Percentiles rank a stretch among this genome's conserved stretches.
Evolutionary conservation across 1,139 yeast genomes (phyloP).

Genomic region (Trichomonascaceae sp.): DNA sequence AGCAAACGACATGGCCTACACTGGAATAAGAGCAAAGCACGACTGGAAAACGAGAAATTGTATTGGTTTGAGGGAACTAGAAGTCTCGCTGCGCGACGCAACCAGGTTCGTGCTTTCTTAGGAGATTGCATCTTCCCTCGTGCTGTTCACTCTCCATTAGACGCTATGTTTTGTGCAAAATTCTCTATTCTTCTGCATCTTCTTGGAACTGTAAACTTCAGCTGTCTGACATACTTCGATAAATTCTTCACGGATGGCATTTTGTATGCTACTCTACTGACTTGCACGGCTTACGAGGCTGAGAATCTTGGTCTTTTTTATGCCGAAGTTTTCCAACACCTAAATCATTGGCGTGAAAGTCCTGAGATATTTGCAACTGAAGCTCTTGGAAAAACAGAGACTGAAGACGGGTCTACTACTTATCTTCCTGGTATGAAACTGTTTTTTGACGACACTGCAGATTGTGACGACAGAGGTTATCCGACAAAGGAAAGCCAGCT

Average conservation of each 20-base stretch:
- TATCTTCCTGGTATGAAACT: conserved; percentile 26
- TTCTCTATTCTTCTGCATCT: conserved; percentile 51
- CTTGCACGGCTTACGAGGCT: conserved; percentile 71
- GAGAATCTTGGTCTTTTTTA: conserved; percentile 78
- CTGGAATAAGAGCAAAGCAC: conserved; percentile 27
- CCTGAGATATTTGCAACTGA: conserved; percentile 26
- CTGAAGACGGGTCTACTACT: conserved; percentile 8
- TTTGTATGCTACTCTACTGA: conserved; percentile 55
- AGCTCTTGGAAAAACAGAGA: conserved; percentile 26
- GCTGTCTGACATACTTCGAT: conserved; percentile 42
- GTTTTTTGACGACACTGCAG: conserved; percentile 16
- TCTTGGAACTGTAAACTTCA: conserved; percentile 40
- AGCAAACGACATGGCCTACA: conserved; percentile 33
- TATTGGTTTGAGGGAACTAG: conserved; percentile 30
- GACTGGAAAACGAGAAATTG: conserved; percentile 31
- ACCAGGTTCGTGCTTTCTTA: conserved; percentile 40
- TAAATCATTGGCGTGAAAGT: conserved; percentile 41
- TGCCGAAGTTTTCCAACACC: conserved; percentile 46
- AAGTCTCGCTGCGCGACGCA: conserved; percentile 15
- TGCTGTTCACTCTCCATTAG: conserved; percentile 72
- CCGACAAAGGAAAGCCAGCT: conserved; percentile 20
- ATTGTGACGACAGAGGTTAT: conserved; percentile 12
- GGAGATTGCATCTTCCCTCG: conserved; percentile 72
- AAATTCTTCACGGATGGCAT: conserved; percentile 46
- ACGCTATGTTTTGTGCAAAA: conserved; percentile 66